A percentile compares a stretch with the other conserved stretches of the same genome.
Conservation (phyloP, 2,329 filamentous ascomycete genomes). For the Pseudogymnoascus verrucosus region DNA sequence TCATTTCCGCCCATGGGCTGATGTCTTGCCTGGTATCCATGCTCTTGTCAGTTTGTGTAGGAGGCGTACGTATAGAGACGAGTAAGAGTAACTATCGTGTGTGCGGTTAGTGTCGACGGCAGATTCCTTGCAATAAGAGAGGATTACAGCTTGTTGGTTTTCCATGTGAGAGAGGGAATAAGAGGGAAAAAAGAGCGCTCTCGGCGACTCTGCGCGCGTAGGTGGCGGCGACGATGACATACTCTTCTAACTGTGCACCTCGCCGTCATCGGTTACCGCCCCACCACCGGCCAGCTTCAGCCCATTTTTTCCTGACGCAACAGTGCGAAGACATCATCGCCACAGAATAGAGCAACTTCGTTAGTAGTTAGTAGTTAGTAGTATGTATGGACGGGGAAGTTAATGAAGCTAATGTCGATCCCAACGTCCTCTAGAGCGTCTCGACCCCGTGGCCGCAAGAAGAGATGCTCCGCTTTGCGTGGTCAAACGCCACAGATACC, state of each 20-base stretch:
- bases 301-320: not conserved
- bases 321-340: not conserved
- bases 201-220: too few species aligned
- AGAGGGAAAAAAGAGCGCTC: too few species aligned
- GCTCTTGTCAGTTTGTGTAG: not conserved
- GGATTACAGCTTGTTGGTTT: not conserved
- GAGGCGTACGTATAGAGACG: too few species aligned
- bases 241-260: not conserved
- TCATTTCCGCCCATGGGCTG: not conserved
- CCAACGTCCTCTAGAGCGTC: not conserved
- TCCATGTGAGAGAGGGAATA: not conserved
- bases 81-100: not conserved
- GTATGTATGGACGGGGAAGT: not conserved
- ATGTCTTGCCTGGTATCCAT: not conserved
- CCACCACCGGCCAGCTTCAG: not conserved
- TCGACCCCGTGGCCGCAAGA: not conserved
- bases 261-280: not conserved
- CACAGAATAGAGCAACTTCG: not conserved
- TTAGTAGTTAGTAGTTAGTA: not conserved
- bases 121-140: not conserved
- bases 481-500: not conserved
- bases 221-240: too few species aligned
- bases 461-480: not conserved
- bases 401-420: not conserved
- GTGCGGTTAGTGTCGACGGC: not conserved